Conservation (phyloP, 2,329 filamentous ascomycete species). For the Triangularia setosa region DNA sequence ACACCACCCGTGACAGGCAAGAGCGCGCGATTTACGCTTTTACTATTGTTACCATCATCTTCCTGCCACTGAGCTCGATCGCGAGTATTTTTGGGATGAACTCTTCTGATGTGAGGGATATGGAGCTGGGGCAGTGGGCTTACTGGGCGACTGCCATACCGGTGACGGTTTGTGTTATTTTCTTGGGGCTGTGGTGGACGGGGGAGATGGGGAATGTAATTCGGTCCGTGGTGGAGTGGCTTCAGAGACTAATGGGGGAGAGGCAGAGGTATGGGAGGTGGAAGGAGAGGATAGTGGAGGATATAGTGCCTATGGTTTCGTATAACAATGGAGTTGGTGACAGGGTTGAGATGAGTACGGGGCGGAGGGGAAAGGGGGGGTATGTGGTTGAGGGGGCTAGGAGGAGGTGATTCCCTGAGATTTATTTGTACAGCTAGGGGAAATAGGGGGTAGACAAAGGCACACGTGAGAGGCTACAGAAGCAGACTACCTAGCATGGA, state of each 20-base stretch:
- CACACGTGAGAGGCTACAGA: no score
- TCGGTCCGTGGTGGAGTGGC: background rate
- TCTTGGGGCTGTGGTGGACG: constrained; percentile 41
- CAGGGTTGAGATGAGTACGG: background rate
- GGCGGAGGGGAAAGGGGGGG: background rate
- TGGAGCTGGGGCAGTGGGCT: constrained; percentile 44
- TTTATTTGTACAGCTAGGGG: no score
- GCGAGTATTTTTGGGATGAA: constrained; percentile 53
- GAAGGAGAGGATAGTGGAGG: background rate
- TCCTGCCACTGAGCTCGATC: constrained; percentile 44
- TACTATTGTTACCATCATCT: constrained; percentile 47
- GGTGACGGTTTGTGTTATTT: constrained; percentile 40
- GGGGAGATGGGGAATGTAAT: constrained; percentile 37
- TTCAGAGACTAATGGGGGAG: background rate
- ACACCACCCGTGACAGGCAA: constrained; percentile 41
- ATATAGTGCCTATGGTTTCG: background rate
- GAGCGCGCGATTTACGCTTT: constrained; percentile 48
- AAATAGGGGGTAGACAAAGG: no score
- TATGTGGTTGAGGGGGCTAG: background rate
- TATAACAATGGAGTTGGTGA: background rate
- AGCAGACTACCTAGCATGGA: no score
- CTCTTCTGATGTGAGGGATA: constrained; percentile 46
- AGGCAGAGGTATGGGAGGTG: background rate
- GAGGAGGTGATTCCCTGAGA: background rate
- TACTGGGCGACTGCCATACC: constrained; percentile 49